Base-by-base conservation (phyloP, 1,284 basidiomycete genomes). In the Pyrrhoderma lamaoense region DNA sequence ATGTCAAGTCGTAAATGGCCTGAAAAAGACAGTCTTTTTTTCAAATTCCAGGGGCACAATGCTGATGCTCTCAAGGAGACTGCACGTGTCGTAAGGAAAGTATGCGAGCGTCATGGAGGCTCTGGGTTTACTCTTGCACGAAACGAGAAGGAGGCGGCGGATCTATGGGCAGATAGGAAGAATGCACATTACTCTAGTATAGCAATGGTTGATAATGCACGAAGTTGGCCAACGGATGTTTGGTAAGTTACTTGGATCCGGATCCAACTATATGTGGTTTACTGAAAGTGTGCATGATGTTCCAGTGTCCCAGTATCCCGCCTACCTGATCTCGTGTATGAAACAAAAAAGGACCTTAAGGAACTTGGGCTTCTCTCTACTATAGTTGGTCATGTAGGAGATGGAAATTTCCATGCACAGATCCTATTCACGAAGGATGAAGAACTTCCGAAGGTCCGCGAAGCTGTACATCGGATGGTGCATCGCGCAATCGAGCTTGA, bases 81-180 rank as follows among this genome's bases (percentile, higher is more conserved):
- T 0, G 79, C 83, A 1, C 70, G 70, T 18, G 72, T 79, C 9
- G 82, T 82, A 37, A 65, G 77, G 56, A 64, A 68, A 25, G 74
- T 92, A 42, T 70, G 79, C 3, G 70, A 76, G 60, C 76, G 75
- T 57, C 76, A 92, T 60, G 84, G 86, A 0, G 85, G 82, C 2
- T 75, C 73, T 1, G 79, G 80, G 5, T 89, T 91, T 57, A 73
- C 79, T 57, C 76, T 91, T 21, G 87, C 89, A 1, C 72, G 71
- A 43, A 73, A 70, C 51, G 77, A 85, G 16, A 68, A 77, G 45
- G 86, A 92, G 58, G 89, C 89, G 0, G 73, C 74, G 2, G 80
- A 83, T 47, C 67, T 97, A 8, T 97, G 93, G 93, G 69, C 75
- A 45, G 89, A 91, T 51, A 65, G 94, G 42, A 97, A 96, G 73